These are phyloP conservation scores for Orbilia javanica DNA, from an alignment of 2,329 filamentous ascomycete genomes.

Conservation along the genomic window DNA sequence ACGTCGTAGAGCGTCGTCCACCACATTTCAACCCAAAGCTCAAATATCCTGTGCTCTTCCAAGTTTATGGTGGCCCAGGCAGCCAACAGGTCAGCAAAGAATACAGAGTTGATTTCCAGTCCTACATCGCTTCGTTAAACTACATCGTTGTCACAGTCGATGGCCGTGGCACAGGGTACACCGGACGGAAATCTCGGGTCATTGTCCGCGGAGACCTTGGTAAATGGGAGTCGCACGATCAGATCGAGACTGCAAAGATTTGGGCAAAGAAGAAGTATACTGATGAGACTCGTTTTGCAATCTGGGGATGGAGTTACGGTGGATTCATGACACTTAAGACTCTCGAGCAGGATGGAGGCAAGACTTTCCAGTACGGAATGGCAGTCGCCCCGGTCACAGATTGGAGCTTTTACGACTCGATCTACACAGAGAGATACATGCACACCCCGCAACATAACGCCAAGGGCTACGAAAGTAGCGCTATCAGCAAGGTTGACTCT, in stretches of 20 bases:
- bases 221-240: constrained; percentile 85
- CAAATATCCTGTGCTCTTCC: constrained; percentile 93
- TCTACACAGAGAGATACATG: constrained; percentile 98
- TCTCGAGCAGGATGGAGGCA: constrained; percentile 87
- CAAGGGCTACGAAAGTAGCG: constrained; percentile 79
- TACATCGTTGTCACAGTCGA: constrained; percentile 97
- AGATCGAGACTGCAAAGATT: constrained; percentile 88
- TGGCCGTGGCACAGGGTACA: constrained; percentile 90
- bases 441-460: constrained; percentile 87
- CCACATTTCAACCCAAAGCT: constrained; percentile 86
- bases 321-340: constrained; percentile 96
- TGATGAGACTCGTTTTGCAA: constrained; percentile 83
- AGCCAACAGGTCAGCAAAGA: constrained; percentile 86
- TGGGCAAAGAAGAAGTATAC: constrained; percentile 87
- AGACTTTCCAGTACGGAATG: constrained; percentile 96
- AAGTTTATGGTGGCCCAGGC: constrained; percentile 93
- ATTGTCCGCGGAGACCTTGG: constrained; percentile 86
- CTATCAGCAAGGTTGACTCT: constrained; percentile 79
- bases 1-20: constrained; percentile 85
- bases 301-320: constrained; percentile 99
- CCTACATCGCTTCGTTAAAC: constrained; percentile 85
- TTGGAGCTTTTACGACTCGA: constrained; percentile 92
- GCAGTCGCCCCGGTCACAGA: constrained; percentile 98
- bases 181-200: constrained; percentile 85
- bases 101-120: constrained; percentile 89